phyloP scores from a whole-genome alignment of 176 grass and related monocot genomes.

The Paspalum notatum region DNA sequence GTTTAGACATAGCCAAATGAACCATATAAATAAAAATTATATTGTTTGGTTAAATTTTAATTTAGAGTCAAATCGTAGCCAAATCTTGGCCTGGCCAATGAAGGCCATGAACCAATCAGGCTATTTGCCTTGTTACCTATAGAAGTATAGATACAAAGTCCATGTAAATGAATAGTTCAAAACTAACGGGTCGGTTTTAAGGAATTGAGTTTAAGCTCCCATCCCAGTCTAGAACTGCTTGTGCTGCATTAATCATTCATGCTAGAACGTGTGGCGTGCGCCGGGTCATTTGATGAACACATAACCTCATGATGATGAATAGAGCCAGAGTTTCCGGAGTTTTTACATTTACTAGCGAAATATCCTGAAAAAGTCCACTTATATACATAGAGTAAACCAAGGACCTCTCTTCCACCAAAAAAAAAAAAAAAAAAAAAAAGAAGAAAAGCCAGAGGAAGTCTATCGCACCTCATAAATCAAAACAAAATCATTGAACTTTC shows the following conservation, averaged over 20 bases:
- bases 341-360: no score
- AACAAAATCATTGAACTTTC: constrained; percentile 2
- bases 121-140: no score
- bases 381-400: constrained; percentile 1
- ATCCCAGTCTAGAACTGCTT: neutral
- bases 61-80: no score
- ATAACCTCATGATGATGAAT: neutral
- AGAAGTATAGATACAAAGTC: no score
- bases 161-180: no score
- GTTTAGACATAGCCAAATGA: no score
- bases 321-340: neutral
- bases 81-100: no score
- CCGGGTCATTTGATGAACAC: neutral
- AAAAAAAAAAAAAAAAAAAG: neutral
- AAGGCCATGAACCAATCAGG: no score
- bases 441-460: no score
- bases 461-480: no score
- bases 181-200: neutral
- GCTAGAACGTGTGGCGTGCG: neutral
- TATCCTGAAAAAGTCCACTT: neutral
- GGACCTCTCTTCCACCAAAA: neutral
- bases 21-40: no score
- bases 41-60: no score
- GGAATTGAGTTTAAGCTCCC: neutral
- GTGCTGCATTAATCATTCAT: neutral